A percentile compares a stretch with the other conserved stretches of the same genome.
phyloP scores from a whole-genome alignment of 352 stramenopile species.

The Phytophthora pisi region DNA sequence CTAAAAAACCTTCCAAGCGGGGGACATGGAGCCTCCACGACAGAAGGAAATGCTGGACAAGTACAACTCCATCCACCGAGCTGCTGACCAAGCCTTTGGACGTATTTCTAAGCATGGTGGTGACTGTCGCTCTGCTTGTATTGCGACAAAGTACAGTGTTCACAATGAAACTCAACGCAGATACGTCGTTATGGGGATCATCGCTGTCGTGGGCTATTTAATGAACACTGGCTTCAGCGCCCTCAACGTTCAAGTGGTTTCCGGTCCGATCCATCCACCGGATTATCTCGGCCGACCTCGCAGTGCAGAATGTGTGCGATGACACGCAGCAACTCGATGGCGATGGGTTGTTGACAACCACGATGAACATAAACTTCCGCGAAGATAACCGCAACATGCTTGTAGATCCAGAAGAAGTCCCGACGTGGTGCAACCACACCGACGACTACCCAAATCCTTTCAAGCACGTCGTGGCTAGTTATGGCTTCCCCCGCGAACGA shows the following conservation, averaged over 20 bases:
- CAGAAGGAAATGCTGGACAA: no score
- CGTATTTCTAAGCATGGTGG: no score
- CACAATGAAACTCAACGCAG: slow-evolving; percentile 3
- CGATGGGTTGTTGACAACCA: neutral
- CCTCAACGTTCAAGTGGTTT: slow-evolving; percentile 16
- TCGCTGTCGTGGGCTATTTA: slow-evolving; percentile 16
- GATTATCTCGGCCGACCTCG: slow-evolving; percentile 4
- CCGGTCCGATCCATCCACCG: neutral
- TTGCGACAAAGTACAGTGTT: no score
- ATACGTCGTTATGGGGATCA: slow-evolving; percentile 2
- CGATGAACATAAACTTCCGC: slow-evolving; percentile 2
- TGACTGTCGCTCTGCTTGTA: no score
- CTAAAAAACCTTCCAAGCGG: no score
- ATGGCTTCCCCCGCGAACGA: slow-evolving; percentile 8
- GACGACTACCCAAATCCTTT: neutral
- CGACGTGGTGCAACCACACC: slow-evolving; percentile 7
- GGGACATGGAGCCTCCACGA: no score
- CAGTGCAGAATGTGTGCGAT: slow-evolving; percentile 4
- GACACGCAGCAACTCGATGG: neutral
- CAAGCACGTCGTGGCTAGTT: slow-evolving; percentile 7
- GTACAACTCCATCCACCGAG: no score
- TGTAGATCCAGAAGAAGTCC: slow-evolving; percentile 4
- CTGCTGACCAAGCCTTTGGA: no score
- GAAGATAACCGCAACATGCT: no score
- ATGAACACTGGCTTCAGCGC: slow-evolving; percentile 23